Evolutionary conservation across 1,284 basidiomycete genomes (phyloP).

Genomic region (Lentinula novae-zelandiae): DNA sequence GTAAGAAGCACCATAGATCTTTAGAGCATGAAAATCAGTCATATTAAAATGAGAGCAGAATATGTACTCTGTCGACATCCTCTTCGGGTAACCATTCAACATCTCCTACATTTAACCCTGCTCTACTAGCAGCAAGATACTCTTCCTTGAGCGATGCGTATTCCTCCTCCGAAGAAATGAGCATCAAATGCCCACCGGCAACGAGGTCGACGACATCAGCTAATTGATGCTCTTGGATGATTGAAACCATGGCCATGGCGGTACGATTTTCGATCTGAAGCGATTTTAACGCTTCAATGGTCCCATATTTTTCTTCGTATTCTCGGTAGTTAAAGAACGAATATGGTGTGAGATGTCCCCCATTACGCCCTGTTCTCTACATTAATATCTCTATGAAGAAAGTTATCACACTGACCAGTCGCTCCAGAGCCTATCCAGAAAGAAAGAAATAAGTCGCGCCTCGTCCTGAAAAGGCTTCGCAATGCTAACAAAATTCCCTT

Average conservation of each 20-base stretch:
- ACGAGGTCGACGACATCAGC: conserved; percentile 59
- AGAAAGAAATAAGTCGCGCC: background rate
- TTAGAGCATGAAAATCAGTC: background rate
- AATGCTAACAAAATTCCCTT: conserved; percentile 68
- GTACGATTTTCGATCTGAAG: conserved; percentile 61
- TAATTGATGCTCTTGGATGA: conserved; percentile 45
- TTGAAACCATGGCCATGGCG: conserved; percentile 40
- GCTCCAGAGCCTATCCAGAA: conserved; percentile 67
- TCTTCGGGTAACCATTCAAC: conserved; percentile 47
- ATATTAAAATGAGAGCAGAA: background rate
- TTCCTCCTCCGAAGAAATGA: conserved; percentile 49
- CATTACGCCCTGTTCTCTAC: conserved; percentile 59
- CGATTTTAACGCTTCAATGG: conserved; percentile 50
- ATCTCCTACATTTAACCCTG: conserved; percentile 44
- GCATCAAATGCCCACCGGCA: conserved; percentile 48
- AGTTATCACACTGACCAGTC: conserved; percentile 45
- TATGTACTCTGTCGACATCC: conserved; percentile 44
- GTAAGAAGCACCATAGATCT: conserved; percentile 56
- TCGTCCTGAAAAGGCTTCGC: background rate
- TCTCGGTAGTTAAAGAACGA: conserved; percentile 43
- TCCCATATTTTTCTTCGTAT: conserved; percentile 38
- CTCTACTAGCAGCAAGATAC: conserved; percentile 36
- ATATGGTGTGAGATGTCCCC: conserved; percentile 67
- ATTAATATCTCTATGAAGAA: background rate
- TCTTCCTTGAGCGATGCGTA: conserved; percentile 15